Evolutionary conservation across 2,329 filamentous ascomycete genomes (phyloP).

Genomic region (Chrysoporthe austroafricana): DNA sequence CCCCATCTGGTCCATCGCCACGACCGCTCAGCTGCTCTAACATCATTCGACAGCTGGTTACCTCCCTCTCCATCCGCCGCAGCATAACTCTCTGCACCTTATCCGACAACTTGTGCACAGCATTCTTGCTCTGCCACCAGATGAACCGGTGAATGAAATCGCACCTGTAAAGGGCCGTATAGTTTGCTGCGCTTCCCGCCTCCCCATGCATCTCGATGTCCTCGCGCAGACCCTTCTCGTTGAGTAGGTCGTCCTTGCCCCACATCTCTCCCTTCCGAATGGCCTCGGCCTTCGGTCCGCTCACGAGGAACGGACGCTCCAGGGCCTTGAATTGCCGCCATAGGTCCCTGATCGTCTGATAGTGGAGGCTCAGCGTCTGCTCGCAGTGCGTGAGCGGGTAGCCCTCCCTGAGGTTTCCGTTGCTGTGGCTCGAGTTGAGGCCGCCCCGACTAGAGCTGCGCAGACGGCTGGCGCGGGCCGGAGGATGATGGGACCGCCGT

Average conservation of each 20-base stretch:
- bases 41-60: conserved; percentile 30
- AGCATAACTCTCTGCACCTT: conserved; percentile 31
- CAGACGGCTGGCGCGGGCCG: conserved; percentile 8
- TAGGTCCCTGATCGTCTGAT: conserved; percentile 29
- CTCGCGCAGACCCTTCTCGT: conserved; percentile 21
- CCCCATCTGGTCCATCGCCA: conserved; percentile 16
- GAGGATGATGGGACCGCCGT: conserved; percentile 3
- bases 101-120: conserved; percentile 28
- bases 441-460: conserved; percentile 20
- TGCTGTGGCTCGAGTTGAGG: conserved; percentile 15
- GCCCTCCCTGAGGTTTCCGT: conserved; percentile 15
- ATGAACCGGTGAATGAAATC: conserved; percentile 30
- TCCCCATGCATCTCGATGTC: conserved; percentile 27
- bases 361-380: conserved; percentile 31
- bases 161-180: conserved; percentile 28
- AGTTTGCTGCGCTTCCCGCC: conserved; percentile 21
- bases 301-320: conserved; percentile 30
- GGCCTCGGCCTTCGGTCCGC: conserved; percentile 25
- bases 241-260: conserved; percentile 25
- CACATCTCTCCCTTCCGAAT: conserved; percentile 25
- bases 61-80: conserved; percentile 30
- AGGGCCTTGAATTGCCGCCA: conserved; percentile 32
- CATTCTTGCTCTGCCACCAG: conserved; percentile 30
- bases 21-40: conserved; percentile 26
- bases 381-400: conserved; percentile 28